Evolutionary conservation across 805 yeast genomes (phyloP), one percentile per base, ranked within the genome.

Genomic region (Starmerella ratchasimensis): DNA sequence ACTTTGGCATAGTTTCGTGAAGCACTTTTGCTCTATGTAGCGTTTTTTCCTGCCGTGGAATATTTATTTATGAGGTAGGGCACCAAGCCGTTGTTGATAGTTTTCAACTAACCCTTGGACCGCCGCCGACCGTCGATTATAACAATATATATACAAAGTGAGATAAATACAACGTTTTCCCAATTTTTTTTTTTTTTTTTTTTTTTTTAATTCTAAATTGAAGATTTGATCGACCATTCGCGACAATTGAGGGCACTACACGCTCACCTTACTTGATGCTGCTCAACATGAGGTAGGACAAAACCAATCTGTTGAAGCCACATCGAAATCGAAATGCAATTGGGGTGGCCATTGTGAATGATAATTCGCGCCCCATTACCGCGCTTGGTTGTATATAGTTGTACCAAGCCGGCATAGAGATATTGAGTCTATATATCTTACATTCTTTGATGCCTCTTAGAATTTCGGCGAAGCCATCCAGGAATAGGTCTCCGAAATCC

Each of bases 351-450:
- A 56, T 95, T 84, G 57, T 90, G 99, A 52, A 90, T 90, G 56
- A 90, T 90, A 53, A 90, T 88, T 34, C 98, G 67, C 0, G 98
- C 97, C 52, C 86, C 86, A 3, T 97, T 96, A 20, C 99, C 99
- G 46, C 77, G 80, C 55, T 86, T 88, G 0, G 97, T 88, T 5
- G 99, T 98, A 61, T 90, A 48, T 80, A 80, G 53, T 84, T 94
- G 54, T 90, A n/a, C n/a, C 97, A 30, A 90, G 76, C 46, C 97
- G 66, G 60, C 90, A 90, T 37, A 90, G 61, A 55, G 90, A 90
- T 43, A 93, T 79, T 2, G 97, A 88, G 17, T 97, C 97, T 47
- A 90, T 84, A 23, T 98, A 98, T 0, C 84, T 79, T 48, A 80
- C 72, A 42, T 82, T n/a, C 59, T 55, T 90, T 90, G 32, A 79